Evolutionary conservation across 1,284 basidiomycete genomes (phyloP), one percentile per base, ranked within the genome.

Genomic region (Volvariella volvacea): DNA sequence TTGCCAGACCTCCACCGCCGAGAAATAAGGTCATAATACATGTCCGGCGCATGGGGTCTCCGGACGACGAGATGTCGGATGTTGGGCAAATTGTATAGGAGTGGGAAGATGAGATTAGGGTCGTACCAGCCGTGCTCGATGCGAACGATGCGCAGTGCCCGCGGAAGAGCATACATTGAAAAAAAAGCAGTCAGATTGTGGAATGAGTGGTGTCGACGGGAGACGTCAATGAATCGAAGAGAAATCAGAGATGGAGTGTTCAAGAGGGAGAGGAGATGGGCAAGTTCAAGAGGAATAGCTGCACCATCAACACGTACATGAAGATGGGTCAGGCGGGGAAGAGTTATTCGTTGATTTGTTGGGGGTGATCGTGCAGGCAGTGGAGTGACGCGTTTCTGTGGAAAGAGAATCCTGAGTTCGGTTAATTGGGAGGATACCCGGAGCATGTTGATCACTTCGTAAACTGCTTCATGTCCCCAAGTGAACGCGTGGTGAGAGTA

Each of bases 401-500:
- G 58, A 48, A 73, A 66, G 20, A 67, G 60, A 31, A 80, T 48
- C 44, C 59, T 66, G 42, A 80, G 62, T 44, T 74, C 69, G 40
- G 59, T 58, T 10, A 80, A 57, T 39, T 58, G 62, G 32, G 58
- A 56, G 33, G 73, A 77, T 25, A 78, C 59, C 45, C 62, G 55
- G 25, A 80, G 58, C 55, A 78, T 71, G 15, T 61, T 62, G 21
- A 74, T 48, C 31, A 80, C 57, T 50, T 80, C 76, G 33, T 64
- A 50, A 2, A 74, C 62, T 1, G 74, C 71, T 44, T 66, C 62
- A 43, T 67, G 58, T 3, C 70, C 75, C 15, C 50, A 55, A 36
- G 65, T 76, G 54, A 78, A 77, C 20, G 73, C 70, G 44, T 78
- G 77, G 48, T 80, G 77, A 1, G 74, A 73, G 47, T 78, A 85